A percentile compares a stretch with the other conserved stretches of the same genome.
These are phyloP conservation scores for Buxus sempervirens DNA, from an alignment of 164 flowering plant species.

Conservation along the genomic window DNA sequence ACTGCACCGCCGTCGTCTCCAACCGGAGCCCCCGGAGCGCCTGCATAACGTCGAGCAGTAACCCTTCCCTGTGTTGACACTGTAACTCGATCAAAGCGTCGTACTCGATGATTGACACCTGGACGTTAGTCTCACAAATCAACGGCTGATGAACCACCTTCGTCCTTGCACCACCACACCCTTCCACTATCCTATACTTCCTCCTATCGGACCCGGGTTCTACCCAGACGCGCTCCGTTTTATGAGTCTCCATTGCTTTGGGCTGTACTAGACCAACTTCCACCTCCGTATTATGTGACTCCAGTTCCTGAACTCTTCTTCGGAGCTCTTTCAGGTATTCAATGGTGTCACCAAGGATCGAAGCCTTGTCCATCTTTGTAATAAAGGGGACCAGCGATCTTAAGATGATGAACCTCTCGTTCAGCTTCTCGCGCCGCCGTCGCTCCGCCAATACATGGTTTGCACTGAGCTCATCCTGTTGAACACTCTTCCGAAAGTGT, in stretches of 20 bases:
- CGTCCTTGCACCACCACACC: slow-evolving; percentile 32
- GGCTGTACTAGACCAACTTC: too few relatives aligned
- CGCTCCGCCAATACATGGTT: slow-evolving; percentile 81
- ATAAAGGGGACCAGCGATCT: slow-evolving; percentile 77
- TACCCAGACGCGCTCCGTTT: slow-evolving; percentile 18
- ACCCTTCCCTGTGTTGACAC: slow-evolving; percentile 66
- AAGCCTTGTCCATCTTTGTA: slow-evolving; percentile 98
- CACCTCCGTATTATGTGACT: slow-evolving; percentile 35
- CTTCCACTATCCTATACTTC: slow-evolving; percentile 62
- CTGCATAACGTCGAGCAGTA: slow-evolving; percentile 76
- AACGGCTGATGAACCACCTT: slow-evolving; percentile 33
- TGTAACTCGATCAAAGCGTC: slow-evolving; percentile 83
- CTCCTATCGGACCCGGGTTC: slow-evolving; percentile 36
- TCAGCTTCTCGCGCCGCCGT: slow-evolving; percentile 71
- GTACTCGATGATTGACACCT: slow-evolving; percentile 92
- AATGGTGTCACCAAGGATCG: slow-evolving; percentile 93
- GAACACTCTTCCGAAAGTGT: slow-evolving; percentile 30
- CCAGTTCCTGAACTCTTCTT: slow-evolving; percentile 70
- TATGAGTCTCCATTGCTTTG: slow-evolving; percentile 13
- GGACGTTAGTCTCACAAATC: slow-evolving; percentile 25
- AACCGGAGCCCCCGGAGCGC: slow-evolving; percentile 55
- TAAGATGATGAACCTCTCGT: slow-evolving; percentile 64
- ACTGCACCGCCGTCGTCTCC: slow-evolving; percentile 66
- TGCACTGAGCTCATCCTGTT: slow-evolving; percentile 71
- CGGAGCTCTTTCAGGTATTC: slow-evolving; percentile 89